phyloP scores from a whole-genome alignment of 2,329 filamentous ascomycete genomes.

The Kalaharituber pfeilii region DNA sequence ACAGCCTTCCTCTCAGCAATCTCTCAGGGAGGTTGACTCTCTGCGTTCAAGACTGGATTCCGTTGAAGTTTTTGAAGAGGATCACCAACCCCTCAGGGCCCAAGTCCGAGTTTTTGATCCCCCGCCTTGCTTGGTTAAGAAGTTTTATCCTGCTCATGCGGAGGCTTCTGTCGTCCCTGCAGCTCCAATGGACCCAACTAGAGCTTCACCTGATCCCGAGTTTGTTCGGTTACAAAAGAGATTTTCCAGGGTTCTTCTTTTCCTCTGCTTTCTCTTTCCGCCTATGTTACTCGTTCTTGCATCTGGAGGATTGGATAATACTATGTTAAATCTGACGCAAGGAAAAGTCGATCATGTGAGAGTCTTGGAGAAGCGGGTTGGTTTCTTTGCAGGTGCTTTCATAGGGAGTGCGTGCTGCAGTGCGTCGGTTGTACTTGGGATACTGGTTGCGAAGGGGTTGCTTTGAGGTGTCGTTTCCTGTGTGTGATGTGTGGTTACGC shows the following conservation, averaged over 20 bases:
- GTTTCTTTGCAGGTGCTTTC: neutral
- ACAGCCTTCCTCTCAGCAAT: too few relatives aligned
- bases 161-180: too few relatives aligned
- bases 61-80: too few relatives aligned
- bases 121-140: neutral
- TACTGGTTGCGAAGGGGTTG: neutral
- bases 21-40: too few relatives aligned
- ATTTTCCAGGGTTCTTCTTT: slow-evolving; percentile 6
- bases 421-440: neutral
- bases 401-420: neutral
- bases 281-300: slow-evolving; percentile 15
- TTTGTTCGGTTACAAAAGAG: slow-evolving; percentile 10
- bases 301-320: slow-evolving; percentile 14
- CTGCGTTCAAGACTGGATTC: too few relatives aligned
- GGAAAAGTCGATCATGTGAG: slow-evolving; percentile 15
- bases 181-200: slow-evolving; percentile 9
- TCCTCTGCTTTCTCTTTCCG: slow-evolving; percentile 15
- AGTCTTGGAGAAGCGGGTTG: slow-evolving; percentile 9
- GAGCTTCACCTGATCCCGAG: neutral
- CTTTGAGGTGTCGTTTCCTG: neutral
- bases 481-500: too few relatives aligned
- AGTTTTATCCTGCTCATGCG: neutral
- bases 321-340: slow-evolving; percentile 10
- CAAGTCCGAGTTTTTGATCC: too few relatives aligned
- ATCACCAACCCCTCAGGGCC: too few relatives aligned